These are phyloP conservation scores for Penicillium sp. DNA, from an alignment of 2,329 filamentous ascomycete genomes.

Conservation along the genomic window DNA sequence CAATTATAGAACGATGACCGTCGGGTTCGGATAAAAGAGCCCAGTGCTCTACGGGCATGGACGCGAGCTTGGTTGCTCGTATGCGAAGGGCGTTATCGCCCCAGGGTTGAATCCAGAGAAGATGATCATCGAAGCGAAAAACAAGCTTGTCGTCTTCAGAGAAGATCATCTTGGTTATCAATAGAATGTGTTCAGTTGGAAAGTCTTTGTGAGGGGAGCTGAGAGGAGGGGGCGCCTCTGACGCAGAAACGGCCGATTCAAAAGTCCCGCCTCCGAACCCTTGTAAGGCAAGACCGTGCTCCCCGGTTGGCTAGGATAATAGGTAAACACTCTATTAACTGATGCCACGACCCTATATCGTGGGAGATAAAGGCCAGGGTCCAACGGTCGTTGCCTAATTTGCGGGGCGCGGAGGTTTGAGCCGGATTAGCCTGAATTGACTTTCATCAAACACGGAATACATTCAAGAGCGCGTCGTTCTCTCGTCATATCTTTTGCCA, in stretches of 20 bases:
- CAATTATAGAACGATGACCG: conserved; percentile 9
- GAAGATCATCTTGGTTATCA: conserved; percentile 28
- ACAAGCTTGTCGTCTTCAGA: conserved; percentile 35
- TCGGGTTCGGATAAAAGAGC: conserved; percentile 30
- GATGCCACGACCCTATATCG: too few species aligned
- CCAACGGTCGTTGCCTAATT: not conserved
- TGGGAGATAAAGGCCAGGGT: not conserved
- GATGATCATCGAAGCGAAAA: conserved; percentile 40
- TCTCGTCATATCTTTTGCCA: not conserved
- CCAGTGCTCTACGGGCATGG: conserved; percentile 39
- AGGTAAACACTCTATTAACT: too few species aligned
- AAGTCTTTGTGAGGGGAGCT: not conserved
- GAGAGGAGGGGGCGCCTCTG: not conserved
- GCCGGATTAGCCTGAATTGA: not conserved
- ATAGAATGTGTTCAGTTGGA: not conserved
- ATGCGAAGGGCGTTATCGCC: conserved; percentile 40
- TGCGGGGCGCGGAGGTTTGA: not conserved
- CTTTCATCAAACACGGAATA: not conserved
- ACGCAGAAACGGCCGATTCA: not conserved
- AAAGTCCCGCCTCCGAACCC: not conserved
- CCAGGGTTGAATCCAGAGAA: conserved; percentile 41
- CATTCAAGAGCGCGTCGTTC: not conserved
- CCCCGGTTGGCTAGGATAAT: not conserved
- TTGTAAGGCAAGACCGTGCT: not conserved
- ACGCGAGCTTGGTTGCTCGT: conserved; percentile 37